These are phyloP conservation scores for Rhododendron griersonianum DNA, from an alignment of 148 eudicot species.

Conservation along the genomic window DNA sequence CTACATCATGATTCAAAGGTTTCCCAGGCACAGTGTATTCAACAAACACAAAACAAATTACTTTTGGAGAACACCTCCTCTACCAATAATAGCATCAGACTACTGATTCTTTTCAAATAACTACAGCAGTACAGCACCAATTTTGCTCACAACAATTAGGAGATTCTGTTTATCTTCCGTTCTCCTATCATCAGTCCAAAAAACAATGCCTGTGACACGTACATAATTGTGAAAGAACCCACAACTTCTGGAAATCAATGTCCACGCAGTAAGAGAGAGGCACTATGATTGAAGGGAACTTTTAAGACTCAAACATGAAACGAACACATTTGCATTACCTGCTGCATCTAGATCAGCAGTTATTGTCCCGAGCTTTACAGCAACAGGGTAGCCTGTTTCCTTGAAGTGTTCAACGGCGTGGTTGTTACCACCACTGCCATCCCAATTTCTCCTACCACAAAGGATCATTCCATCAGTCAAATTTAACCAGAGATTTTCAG, in stretches of 20 bases:
- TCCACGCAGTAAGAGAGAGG: neutral
- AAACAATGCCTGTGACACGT: neutral
- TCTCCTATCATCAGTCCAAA: neutral
- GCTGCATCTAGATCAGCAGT: conserved; percentile 89
- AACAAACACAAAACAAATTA: neutral
- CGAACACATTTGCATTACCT: conserved; percentile 44
- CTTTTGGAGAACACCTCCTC: neutral
- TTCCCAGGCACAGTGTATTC: neutral
- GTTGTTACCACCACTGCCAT: conserved; percentile 94
- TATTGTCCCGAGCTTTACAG: conserved; percentile 96
- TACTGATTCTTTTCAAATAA: neutral
- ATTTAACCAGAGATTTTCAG: conserved; percentile 93
- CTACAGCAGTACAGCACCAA: neutral
- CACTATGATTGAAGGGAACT: neutral
- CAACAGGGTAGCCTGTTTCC: conserved; percentile 71
- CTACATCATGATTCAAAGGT: neutral
- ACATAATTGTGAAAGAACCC: neutral
- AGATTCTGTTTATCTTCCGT: neutral
- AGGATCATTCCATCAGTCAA: conserved; percentile 89
- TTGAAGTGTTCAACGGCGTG: conserved; percentile 86
- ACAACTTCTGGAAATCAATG: neutral
- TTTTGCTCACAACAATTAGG: neutral
- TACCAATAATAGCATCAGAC: neutral
- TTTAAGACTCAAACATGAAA: neutral
- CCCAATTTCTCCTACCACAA: conserved; percentile 96